Evolutionary conservation across 805 yeast species (phyloP).

Genomic region (Ogataea saltuana): DNA sequence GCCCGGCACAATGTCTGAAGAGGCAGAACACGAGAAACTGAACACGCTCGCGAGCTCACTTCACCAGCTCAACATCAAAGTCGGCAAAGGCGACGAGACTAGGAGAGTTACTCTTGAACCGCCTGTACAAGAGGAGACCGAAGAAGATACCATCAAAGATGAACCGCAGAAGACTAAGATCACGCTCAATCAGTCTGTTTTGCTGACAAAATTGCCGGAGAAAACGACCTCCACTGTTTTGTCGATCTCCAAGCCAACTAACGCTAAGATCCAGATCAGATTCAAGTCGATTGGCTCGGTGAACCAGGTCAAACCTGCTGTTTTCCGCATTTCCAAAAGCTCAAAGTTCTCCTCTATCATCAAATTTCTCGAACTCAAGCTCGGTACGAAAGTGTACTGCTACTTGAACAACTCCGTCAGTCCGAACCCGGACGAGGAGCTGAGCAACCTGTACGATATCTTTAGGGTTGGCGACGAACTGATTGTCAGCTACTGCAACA

Average conservation of each 20-base stretch:
- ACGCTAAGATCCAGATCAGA: constrained; percentile 46
- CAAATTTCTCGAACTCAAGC: constrained; percentile 44
- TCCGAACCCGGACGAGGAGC: constrained; percentile 46
- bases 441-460: constrained; percentile 39
- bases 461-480: constrained; percentile 41
- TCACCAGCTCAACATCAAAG: constrained; percentile 22
- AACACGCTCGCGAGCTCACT: constrained; percentile 19
- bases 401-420: constrained; percentile 48
- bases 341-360: constrained; percentile 49
- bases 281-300: constrained; percentile 61
- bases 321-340: constrained; percentile 48
- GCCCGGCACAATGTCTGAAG: constrained; percentile 1
- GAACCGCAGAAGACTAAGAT: constrained; percentile 30
- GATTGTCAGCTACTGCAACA: constrained; percentile 46
- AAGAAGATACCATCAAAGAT: constrained; percentile 16
- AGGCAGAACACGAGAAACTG: constrained; percentile 5
- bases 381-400: constrained; percentile 39
- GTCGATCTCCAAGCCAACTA: constrained; percentile 17
- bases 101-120: not conserved
- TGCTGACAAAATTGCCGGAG: constrained; percentile 26
- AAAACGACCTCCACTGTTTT: constrained; percentile 28
- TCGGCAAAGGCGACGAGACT: constrained; percentile 13
- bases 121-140: constrained; percentile 4
- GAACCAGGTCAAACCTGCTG: constrained; percentile 50
- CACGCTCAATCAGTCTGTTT: constrained; percentile 32